A percentile compares a stretch with the other conserved stretches of the same genome.
Evolutionary conservation across 73 alveolate species (phyloP).

Genomic region (Breviolum minutum): DNA sequence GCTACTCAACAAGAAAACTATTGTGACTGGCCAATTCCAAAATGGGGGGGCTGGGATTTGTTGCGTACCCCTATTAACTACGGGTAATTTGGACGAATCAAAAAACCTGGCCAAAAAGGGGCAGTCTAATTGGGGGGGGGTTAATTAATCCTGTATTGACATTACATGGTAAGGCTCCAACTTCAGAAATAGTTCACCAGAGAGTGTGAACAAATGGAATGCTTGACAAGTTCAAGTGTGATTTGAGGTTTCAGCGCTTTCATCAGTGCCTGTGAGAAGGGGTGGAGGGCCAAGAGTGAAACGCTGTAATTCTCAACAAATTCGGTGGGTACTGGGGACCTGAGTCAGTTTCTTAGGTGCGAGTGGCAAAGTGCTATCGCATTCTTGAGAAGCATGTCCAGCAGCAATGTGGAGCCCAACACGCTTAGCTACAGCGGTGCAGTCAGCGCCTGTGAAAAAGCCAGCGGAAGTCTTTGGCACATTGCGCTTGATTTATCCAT

Average conservation of each 20-base stretch:
- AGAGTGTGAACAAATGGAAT: too few relatives aligned
- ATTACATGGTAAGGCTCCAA: too few relatives aligned
- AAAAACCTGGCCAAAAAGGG: not conserved
- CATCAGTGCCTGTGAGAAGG: slow-evolving; percentile 87
- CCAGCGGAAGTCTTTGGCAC: slow-evolving; percentile 77
- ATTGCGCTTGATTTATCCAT: not conserved
- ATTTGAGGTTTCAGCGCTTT: slow-evolving; percentile 57
- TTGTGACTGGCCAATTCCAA: too few relatives aligned
- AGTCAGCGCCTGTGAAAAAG: slow-evolving; percentile 74
- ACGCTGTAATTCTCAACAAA: not conserved
- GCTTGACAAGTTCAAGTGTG: not conserved
- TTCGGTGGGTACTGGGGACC: not conserved
- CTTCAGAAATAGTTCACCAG: too few relatives aligned
- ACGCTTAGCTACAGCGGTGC: slow-evolving; percentile 69
- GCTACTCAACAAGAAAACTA: too few relatives aligned
- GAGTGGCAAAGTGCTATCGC: slow-evolving; percentile 33
- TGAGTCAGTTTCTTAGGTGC: slow-evolving; percentile 4
- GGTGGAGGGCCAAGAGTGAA: slow-evolving; percentile 30
- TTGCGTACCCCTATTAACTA: too few relatives aligned
- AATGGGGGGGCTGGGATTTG: too few relatives aligned
- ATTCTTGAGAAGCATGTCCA: not conserved
- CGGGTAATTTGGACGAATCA: too few relatives aligned
- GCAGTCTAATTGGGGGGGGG: too few relatives aligned
- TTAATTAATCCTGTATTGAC: too few relatives aligned
- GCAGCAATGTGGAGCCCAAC: slow-evolving; percentile 30